Evolutionary conservation across 2,329 filamentous ascomycete genomes (phyloP).

Genomic region (Aspergillus sp.): DNA sequence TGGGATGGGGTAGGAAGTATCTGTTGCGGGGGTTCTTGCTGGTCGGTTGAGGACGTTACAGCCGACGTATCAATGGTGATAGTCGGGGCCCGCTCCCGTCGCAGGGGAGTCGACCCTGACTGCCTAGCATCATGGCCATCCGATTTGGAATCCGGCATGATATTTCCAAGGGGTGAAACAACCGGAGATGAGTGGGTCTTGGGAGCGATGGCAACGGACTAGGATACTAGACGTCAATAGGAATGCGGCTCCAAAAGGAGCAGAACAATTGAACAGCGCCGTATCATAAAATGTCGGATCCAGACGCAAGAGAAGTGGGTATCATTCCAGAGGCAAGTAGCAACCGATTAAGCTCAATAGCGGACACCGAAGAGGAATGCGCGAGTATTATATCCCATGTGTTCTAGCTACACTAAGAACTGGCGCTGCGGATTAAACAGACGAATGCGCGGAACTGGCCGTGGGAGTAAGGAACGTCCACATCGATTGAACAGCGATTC

Average conservation of each 20-base stretch:
- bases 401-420: not conserved
- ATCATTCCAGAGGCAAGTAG: constrained; percentile 12
- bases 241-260: constrained; percentile 27
- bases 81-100: constrained; percentile 52
- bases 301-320: constrained; percentile 1
- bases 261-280: constrained; percentile 12
- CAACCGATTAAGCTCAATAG: constrained; percentile 2
- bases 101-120: constrained; percentile 34
- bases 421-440: not conserved
- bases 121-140: constrained; percentile 32
- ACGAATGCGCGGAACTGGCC: constrained; percentile 2
- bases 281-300: constrained; percentile 15
- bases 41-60: constrained; percentile 45
- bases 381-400: constrained; percentile 1
- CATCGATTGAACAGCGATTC: not conserved
- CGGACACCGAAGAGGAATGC: not conserved
- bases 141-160: constrained; percentile 35
- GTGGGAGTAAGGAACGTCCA: not conserved
- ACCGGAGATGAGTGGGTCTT: constrained; percentile 15
- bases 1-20: constrained; percentile 38
- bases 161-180: constrained; percentile 19
- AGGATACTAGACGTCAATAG: constrained; percentile 23
- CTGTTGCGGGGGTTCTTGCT: constrained; percentile 36
- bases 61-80: constrained; percentile 61
- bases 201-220: constrained; percentile 10